These are phyloP conservation scores for Phytophthora pinifolia DNA, from an alignment of 352 stramenopile genomes.

Conservation along the genomic window DNA sequence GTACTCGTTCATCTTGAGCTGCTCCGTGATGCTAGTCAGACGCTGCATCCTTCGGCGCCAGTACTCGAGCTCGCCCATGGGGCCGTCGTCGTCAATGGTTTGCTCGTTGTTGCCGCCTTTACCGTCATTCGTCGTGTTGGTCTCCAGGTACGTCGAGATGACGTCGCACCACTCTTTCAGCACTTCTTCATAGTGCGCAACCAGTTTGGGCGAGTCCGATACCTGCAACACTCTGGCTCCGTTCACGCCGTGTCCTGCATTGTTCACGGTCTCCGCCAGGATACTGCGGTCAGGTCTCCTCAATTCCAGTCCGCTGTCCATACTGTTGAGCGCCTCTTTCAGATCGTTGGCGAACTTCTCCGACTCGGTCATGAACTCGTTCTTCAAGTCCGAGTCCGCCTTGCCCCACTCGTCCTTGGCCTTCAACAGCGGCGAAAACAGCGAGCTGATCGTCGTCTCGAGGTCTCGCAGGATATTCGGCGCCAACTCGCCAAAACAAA, in stretches of 20 bases:
- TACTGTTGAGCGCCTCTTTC: slow-evolving; percentile 95
- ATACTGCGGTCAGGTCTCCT: slow-evolving; percentile 84
- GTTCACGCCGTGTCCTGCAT: slow-evolving; percentile 39
- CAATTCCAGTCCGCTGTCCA: slow-evolving; percentile 94
- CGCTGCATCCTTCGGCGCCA: slow-evolving; percentile 97
- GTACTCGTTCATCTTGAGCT: slow-evolving; percentile 97
- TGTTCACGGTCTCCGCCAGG: slow-evolving; percentile 52
- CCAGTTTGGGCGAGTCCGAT: slow-evolving; percentile 87
- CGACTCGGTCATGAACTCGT: slow-evolving; percentile 94
- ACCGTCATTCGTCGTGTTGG: slow-evolving; percentile 69
- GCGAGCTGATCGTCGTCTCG: slow-evolving; percentile 75
- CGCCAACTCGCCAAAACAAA: slow-evolving; percentile 86
- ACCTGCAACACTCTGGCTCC: slow-evolving; percentile 63
- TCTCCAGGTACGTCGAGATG: slow-evolving; percentile 94
- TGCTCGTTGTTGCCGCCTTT: slow-evolving; percentile 59
- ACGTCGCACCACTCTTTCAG: slow-evolving; percentile 97
- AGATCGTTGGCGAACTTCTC: slow-evolving; percentile 94
- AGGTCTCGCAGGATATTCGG: slow-evolving; percentile 83
- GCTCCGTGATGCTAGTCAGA: slow-evolving; percentile 98
- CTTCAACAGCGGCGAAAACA: slow-evolving; percentile 93
- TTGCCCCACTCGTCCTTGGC: slow-evolving; percentile 96
- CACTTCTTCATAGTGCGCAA: slow-evolving; percentile 95
- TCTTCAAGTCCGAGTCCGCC: slow-evolving; percentile 90
- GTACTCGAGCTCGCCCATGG: slow-evolving; percentile 97
- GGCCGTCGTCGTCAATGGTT: slow-evolving; percentile 88